These are phyloP conservation scores for Botryotinia narcissicola DNA, from an alignment of 2,329 filamentous ascomycete genomes.

Conservation along the genomic window DNA sequence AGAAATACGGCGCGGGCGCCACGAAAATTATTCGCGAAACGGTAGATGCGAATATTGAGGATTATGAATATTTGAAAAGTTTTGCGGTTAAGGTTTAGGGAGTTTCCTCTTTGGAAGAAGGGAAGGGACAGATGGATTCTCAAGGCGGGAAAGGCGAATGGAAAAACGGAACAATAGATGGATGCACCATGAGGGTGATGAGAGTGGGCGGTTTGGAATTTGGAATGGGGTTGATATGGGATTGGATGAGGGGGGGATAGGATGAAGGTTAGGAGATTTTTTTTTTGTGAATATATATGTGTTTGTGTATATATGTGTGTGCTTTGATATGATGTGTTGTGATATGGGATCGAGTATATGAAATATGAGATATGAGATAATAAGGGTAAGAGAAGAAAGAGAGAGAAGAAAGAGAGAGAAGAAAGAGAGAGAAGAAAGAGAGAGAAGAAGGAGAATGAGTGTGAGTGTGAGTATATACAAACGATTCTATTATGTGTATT, in stretches of 20 bases:
- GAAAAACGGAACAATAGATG: no score
- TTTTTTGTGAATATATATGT: neutral
- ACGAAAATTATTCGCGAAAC: conserved; percentile 67
- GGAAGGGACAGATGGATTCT: no score
- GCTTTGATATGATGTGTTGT: neutral
- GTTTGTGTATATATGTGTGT: neutral
- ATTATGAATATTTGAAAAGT: conserved; percentile 80
- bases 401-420: accelerated
- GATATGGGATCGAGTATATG: neutral
- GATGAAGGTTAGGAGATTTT: neutral
- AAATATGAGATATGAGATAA: neutral
- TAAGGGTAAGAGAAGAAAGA: no score
- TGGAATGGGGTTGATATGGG: no score
- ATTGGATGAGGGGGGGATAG: neutral
- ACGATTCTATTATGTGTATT: no score
- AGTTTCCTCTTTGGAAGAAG: no score
- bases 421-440: accelerated
- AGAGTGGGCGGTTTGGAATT: no score
- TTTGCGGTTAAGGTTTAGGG: conserved; percentile 63
- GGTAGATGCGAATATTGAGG: conserved; percentile 67
- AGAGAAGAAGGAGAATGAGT: no score
- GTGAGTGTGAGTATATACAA: no score
- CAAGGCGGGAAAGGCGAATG: no score
- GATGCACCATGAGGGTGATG: no score
- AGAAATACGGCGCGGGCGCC: conserved; percentile 71